Conservation (phyloP, 2,329 filamentous ascomycete genomes). For the Fusarium odoratissimum region DNA sequence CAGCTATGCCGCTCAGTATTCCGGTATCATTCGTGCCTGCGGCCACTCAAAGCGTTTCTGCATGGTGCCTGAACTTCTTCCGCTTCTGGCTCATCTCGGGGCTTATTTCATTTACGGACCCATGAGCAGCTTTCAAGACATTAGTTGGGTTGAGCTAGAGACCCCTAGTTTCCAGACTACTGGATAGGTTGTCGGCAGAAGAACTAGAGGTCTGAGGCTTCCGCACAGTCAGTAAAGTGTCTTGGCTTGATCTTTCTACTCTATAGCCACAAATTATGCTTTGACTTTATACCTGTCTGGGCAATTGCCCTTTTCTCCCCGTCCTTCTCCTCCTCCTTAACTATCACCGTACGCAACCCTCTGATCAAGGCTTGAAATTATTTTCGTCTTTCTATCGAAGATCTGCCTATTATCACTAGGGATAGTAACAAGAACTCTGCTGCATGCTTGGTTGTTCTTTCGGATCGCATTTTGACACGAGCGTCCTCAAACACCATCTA, state of each 20-base stretch:
- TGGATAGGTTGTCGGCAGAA: not conserved
- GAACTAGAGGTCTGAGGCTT: not conserved
- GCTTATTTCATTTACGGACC: not conserved
- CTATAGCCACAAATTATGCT: conserved; percentile 27
- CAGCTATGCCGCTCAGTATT: not conserved
- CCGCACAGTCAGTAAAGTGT: conserved; percentile 8
- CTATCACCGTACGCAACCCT: not conserved
- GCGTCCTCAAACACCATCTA: not conserved
- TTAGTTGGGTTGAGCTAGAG: not conserved
- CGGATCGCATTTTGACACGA: not conserved
- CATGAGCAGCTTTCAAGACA: not conserved
- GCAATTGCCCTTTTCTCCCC: not conserved
- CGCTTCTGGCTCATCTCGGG: not conserved
- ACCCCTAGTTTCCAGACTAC: conserved; percentile 1
- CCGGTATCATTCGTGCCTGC: not conserved
- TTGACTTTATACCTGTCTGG: conserved; percentile 5
- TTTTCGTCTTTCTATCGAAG: not conserved
- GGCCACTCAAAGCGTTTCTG: not conserved
- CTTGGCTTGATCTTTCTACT: conserved; percentile 1
- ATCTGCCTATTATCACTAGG: not conserved
- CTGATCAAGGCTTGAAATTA: not conserved
- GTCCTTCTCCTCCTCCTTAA: not conserved
- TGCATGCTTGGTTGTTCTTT: not conserved
- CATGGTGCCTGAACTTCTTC: not conserved
- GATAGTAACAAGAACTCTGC: not conserved